Evolutionary conservation across 2,329 filamentous ascomycete genomes (phyloP), one percentile per base, ranked within the genome.

Genomic region (Xylariaceae sp.): DNA sequence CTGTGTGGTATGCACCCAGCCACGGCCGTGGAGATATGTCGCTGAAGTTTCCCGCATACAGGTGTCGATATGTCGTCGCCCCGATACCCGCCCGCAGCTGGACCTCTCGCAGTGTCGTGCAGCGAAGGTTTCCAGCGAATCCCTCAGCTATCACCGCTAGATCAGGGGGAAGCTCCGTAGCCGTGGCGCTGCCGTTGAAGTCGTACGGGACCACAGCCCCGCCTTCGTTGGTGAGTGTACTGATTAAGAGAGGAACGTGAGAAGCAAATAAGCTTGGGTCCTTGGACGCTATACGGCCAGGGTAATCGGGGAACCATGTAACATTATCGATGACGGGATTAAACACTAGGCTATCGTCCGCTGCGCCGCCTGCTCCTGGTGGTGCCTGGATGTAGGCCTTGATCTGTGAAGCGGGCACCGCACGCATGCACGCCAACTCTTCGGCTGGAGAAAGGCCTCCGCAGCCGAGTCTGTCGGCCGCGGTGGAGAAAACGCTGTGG

Each of bases 1-100:
- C 26, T 1, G 32, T 40, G 24, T 55, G 52, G 16, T 55, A 55
- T 11, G 52, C 52, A 6, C 52, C 52, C 9, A 55, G 52, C 52
- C 52, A 55, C 3, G 46, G 40, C 8, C 21, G 20, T 13, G 46
- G 50, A 6, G 50, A 47, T 48, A 53, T 36, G 21, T 55, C 11
- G 33, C 21, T 50, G 26, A 55, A 55, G 27, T 46, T 55, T 7
- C 52, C 52, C 1, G 20, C 52, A 13, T 55, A 50, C 21, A 45
- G 16, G 26, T 29, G 40, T n/a, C 27, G 45, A 20, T 50, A 55
- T n/a, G 39, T 50, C 9, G 46, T 45, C 18, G 40, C 45, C 7
- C 35, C 41, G 8, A 35, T n/a, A 3, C 36, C 23, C 1, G 46
- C 21, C 11, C 46, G 33, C 7, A 45, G 24, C 21, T 23, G 10